These are phyloP conservation scores for Botrytis porri DNA, from an alignment of 2,329 filamentous ascomycete species.

Conservation along the genomic window DNA sequence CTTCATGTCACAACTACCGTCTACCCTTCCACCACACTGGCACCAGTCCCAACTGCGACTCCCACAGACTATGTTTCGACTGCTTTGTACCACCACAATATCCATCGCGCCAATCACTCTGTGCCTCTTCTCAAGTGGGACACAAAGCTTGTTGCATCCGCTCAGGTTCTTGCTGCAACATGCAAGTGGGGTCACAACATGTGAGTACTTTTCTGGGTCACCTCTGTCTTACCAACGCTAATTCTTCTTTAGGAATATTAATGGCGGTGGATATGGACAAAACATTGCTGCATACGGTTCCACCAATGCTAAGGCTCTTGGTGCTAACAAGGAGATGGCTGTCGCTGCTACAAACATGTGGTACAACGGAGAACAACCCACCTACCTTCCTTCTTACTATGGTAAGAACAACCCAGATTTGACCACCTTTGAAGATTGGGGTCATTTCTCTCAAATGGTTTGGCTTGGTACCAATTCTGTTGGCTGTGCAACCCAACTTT, in stretches of 20 bases:
- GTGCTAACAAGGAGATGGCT: constrained; percentile 51
- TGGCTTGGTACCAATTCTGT: constrained; percentile 61
- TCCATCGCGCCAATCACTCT: constrained; percentile 20
- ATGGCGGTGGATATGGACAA: constrained; percentile 72
- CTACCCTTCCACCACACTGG: constrained; percentile 17
- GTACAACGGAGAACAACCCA: constrained; percentile 78
- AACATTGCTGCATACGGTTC: constrained; percentile 72
- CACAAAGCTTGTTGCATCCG: constrained; percentile 18
- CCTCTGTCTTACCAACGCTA: not conserved
- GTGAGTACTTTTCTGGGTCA: constrained; percentile 47
- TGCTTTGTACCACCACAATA: constrained; percentile 21
- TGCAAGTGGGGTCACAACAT: constrained; percentile 46
- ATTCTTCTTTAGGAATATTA: constrained; percentile 44
- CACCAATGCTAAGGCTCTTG: constrained; percentile 46
- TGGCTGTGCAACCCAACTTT: constrained; percentile 59
- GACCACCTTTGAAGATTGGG: constrained; percentile 62
- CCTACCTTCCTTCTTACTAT: constrained; percentile 54
- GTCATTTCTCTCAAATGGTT: constrained; percentile 72
- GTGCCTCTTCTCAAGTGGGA: constrained; percentile 17
- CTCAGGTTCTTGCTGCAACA: constrained; percentile 20
- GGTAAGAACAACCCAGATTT: constrained; percentile 58
- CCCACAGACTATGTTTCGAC: constrained; percentile 20
- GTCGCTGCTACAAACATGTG: constrained; percentile 73
- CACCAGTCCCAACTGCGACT: constrained; percentile 19
- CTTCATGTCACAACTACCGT: constrained; percentile 17